Base-by-base conservation (phyloP, 192 early-diverging fungal genomes). In the Phycomyces nitens region DNA sequence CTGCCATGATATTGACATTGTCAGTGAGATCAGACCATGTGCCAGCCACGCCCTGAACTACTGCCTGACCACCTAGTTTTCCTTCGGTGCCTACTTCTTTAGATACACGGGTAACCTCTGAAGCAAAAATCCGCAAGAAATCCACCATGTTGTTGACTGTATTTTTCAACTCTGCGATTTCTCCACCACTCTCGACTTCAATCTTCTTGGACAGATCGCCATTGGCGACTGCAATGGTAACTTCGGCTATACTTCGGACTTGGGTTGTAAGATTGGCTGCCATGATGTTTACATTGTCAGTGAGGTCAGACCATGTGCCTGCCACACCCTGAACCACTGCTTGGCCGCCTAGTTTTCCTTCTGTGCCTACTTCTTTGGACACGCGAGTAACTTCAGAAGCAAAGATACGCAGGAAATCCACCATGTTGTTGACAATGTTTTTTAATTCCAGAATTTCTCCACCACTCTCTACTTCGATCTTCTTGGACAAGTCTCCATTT, bases 131-230 rank as follows among this genome's bases (percentile, higher is more conserved):
- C 3, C 69, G 68, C 53, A 83, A 71, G 53, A 75, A 69, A n/a
- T 77, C 77, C 21, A 86, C 83, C 82, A 91, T 85, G n/a, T 67
- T 74, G 66, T 91, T 91, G 47, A 91, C 83, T 2, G 84, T 88
- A 20, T 80, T 70, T 58, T 91, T 91, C 0, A 91, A 64, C 38
- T 82, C 85, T 5, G 76, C 71, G 39, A 86, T 89, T 56, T 91
- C 89, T 10, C 89, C 89, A 29, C 78, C 70, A 3, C 83, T 82
- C 38, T 81, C 80, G 0, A 84, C 83, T 0, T 77, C 78, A 12
- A 92, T 86, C 67, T 86, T 88, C 62, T 81, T 77, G 14, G 76
- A 83, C 38, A 88, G 61, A 74, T 88, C 86, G 23, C 86, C 86
- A 21, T 73, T 68, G 1, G 86, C 84, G 21, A 88, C 81, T 3